Conservation (phyloP, 2,329 filamentous ascomycete genomes). For the Furcasterigmium sp. region DNA sequence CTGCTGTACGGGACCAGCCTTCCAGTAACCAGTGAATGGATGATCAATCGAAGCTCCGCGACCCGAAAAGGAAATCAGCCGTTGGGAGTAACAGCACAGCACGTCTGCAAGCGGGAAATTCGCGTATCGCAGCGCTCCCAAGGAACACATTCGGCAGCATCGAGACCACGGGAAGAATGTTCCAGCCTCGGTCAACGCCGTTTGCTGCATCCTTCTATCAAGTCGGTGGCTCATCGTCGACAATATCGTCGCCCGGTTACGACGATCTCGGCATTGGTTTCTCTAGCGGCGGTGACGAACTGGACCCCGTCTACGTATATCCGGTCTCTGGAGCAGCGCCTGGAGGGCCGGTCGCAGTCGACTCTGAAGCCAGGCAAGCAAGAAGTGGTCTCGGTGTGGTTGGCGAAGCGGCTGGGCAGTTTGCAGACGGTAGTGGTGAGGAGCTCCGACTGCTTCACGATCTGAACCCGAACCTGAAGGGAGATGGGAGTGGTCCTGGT, state of each 20-base stretch:
- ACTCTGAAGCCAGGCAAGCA: too few relatives aligned
- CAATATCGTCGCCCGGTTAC: constrained; percentile 3
- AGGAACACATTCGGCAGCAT: not conserved
- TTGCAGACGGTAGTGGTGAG: too few relatives aligned
- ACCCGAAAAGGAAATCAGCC: not conserved
- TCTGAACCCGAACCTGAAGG: too few relatives aligned
- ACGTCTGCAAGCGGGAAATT: too few relatives aligned
- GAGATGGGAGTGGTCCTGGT: too few relatives aligned
- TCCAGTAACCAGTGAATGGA: too few relatives aligned
- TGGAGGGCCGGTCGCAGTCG: too few relatives aligned
- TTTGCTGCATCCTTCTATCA: constrained; percentile 36
- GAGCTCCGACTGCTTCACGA: too few relatives aligned
- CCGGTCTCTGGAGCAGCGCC: constrained; percentile 8
- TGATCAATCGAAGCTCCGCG: not conserved
- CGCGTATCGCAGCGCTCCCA: too few relatives aligned
- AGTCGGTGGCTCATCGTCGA: constrained; percentile 1
- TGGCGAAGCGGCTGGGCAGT: too few relatives aligned
- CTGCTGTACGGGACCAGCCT: too few relatives aligned
- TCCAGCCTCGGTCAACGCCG: constrained; percentile 47
- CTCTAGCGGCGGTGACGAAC: not conserved
- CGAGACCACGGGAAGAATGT: constrained; percentile 37
- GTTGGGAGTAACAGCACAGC: not conserved
- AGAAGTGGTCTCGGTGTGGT: too few relatives aligned
- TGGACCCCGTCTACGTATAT: not conserved
- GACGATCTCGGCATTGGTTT: not conserved